Conservation (phyloP, 192 early-diverging fungal species). For the Physocladia obscura region DNA sequence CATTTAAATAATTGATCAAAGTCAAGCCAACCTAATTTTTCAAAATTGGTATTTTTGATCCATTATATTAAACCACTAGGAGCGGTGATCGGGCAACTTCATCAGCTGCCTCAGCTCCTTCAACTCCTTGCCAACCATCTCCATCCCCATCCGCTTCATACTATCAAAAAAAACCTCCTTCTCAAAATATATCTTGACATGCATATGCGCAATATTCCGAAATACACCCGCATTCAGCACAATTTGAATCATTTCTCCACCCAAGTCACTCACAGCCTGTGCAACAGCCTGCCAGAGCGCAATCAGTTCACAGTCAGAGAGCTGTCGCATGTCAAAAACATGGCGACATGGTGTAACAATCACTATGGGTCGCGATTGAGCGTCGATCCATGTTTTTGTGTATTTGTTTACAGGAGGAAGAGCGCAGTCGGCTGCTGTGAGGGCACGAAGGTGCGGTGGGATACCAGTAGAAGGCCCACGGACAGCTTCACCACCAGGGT, state of each 20-base stretch:
- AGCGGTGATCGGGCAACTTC: no score
- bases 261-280: not conserved
- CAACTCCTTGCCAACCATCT: not conserved
- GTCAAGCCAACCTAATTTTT: no score
- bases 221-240: constrained; percentile 24
- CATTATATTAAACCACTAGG: no score
- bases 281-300: constrained; percentile 8
- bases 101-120: constrained; percentile 19
- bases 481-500: constrained; percentile 6
- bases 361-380: constrained; percentile 12
- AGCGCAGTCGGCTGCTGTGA: not conserved
- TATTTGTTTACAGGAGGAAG: not conserved
- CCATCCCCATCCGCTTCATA: not conserved
- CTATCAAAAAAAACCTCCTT: not conserved
- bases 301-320: not conserved
- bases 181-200: constrained; percentile 22
- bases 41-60: no score
- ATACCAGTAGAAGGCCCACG: constrained; percentile 5
- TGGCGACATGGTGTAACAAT: constrained; percentile 21
- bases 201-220: constrained; percentile 28
- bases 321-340: constrained; percentile 11
- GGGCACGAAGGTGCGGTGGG: not conserved
- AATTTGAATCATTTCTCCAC: not conserved
- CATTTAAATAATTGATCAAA: no score
- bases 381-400: constrained; percentile 19